A percentile compares a stretch with the other conserved stretches of the same genome.
phyloP scores from a whole-genome alignment of 176 grass and related monocot genomes.

The Triticum timopheevii region DNA sequence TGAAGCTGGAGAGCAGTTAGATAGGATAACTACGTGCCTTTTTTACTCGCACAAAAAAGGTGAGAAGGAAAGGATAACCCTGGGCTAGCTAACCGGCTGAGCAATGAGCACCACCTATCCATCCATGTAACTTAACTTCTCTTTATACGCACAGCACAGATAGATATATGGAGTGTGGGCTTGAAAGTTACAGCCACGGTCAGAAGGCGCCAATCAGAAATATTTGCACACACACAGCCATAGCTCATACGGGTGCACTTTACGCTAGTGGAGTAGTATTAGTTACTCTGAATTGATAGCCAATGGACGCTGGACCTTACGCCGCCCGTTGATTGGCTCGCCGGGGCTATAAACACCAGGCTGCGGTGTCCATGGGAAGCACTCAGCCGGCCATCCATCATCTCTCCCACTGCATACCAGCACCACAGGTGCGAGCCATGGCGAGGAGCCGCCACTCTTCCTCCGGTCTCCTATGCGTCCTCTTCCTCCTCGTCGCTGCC shows the following conservation, averaged over 20 bases:
- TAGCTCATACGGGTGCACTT: neutral
- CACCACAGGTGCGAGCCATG: neutral
- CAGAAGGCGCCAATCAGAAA: neutral
- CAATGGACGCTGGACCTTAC: neutral
- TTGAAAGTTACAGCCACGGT: neutral
- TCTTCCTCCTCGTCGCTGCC: neutral
- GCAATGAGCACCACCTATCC: neutral
- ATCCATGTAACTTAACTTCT: neutral
- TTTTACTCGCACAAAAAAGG: no score
- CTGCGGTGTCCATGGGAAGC: neutral
- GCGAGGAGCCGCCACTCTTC: neutral
- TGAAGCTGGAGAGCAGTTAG: neutral
- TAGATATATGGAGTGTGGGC: neutral
- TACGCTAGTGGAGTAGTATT: slow-evolving; percentile 11
- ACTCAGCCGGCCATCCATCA: neutral
- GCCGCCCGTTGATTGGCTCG: neutral
- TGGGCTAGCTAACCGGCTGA: neutral
- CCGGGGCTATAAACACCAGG: neutral
- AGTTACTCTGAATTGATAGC: neutral
- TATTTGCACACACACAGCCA: neutral
- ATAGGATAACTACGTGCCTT: neutral
- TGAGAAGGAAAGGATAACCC: no score
- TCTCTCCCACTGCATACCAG: neutral
- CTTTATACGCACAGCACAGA: neutral
- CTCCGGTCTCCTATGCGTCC: neutral